Evolutionary conservation across 805 yeast genomes (phyloP), one percentile per base, ranked within the genome.

Genomic region (Yamadazyma sp.): DNA sequence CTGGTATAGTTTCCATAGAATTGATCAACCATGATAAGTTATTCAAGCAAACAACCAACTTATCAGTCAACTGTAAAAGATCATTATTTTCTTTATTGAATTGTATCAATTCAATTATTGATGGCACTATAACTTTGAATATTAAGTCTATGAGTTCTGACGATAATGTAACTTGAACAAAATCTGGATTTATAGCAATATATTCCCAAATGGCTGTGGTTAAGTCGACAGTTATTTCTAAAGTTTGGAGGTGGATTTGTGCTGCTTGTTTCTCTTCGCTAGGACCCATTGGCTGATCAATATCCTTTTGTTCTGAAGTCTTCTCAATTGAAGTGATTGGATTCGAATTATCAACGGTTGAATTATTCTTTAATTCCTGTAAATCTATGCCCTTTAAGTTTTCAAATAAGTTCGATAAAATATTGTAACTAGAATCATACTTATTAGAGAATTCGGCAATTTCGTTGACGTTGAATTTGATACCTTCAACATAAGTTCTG

Each of bases 151-250:
- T 27, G 15, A 60, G 39, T 7, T 45, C 52, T 7, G 38, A 30
- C 12, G 47, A 32, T 28, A 65, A 47, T 11, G 39, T 20, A 13
- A 54, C 45, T 2, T 60, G 56, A 6, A 43, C 49, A 10, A 39
- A 30, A n/a, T 61, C 40, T 17, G 58, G 62, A 34, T 49, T 52
- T n/a, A 58, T 40, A 8, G 70, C 56, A 18, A 65, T 51, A 36
- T 60, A 71, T 55, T 88, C 96, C 47, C 83, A 73, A 5, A 80
- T 65, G 1, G 89, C 83, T 1, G 96, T 78, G 16, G 86, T 65
- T 21, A 91, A 56, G 55, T 91, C 98, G 15, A 89, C 59, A 0
- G 83, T 68, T 1, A 82, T 69, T 47, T 86, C 95, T 15, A 84
- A 62, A 4, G 84, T 70, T 44, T 81, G 81, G 31, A 83, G 58